Evolutionary conservation across 2,329 filamentous ascomycete genomes (phyloP).

Genomic region (Pestalotiopsis sp.): DNA sequence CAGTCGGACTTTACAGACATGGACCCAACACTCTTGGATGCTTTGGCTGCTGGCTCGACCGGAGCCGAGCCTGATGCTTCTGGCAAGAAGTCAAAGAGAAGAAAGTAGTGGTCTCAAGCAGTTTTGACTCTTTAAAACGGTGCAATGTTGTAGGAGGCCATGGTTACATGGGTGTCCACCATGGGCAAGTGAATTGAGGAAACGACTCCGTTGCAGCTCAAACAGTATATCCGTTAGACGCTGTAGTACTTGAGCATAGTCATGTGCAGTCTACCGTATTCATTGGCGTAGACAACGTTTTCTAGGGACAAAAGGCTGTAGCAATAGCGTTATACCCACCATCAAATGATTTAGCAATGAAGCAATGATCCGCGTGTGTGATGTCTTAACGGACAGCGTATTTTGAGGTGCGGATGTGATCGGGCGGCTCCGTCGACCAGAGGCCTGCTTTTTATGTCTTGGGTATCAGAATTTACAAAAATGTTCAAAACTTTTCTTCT

Average conservation of each 20-base stretch:
- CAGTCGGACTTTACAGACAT: slow-evolving; percentile 35
- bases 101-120: slow-evolving; percentile 22
- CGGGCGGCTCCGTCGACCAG: not conserved
- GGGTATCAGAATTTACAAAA: not conserved
- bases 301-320: not conserved
- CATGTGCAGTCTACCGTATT: not conserved
- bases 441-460: not conserved
- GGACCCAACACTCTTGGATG: slow-evolving; percentile 51
- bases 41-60: slow-evolving; percentile 30
- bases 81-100: slow-evolving; percentile 32
- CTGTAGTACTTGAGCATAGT: not conserved
- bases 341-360: not conserved
- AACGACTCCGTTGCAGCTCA: not conserved
- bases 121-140: not conserved
- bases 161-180: not conserved
- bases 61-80: slow-evolving; percentile 15
- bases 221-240: not conserved
- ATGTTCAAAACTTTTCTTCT: not conserved
- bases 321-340: not conserved
- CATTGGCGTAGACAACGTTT: not conserved
- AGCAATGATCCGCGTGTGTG: not conserved
- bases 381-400: not conserved
- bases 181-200: not conserved
- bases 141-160: not conserved
- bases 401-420: not conserved